Evolutionary conservation across 768 basidiomycete species (phyloP), one percentile per base, ranked within the genome.

Genomic region (Amanita molliuscula): DNA sequence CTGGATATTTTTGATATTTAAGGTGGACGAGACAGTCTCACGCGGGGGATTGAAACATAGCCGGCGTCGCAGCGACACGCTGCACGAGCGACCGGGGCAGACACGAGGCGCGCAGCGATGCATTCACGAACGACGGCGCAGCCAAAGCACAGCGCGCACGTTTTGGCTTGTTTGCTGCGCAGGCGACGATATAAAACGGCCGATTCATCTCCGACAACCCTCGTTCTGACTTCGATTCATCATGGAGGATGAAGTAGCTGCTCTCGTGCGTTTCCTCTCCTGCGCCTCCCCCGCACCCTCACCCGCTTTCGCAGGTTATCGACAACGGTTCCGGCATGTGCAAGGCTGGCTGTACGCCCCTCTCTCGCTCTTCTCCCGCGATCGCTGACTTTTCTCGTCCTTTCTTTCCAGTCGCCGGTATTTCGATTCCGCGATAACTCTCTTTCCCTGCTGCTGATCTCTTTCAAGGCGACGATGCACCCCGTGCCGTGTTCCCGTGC

Each of bases 241-340:
- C 55, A 73, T 73, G 72, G 72, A 73, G 59, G 72, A 73, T 46
- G 72, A 74, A 62, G 69, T 74, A 48, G 70, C 72, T 57, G 72
- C 72, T 36, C 69, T 74, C 56, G 72, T 74, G 62, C 48, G 72
- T 70, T 16, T 73, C 60, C 68, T 76, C 62, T 72, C 75, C 70
- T 64, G 23, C 13, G 44, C 20, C 4, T 33, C 5, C 3, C 33
- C 36, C 26, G 23, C 34, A 40, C 54, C 33, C n/a, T n/a, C 28
- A n/a, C 13, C 43, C 45, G 35, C 25, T 25, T 20, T 43, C 26
- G 5, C 56, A 87, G 86, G 87, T 89, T 69, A 85, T 88, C 65
- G 86, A 91, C 70, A 89, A 89, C 68, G 91, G 90, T 64, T 97
- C 94, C 64, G 95, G 94, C 72, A 98, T 97, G 94, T 97, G 94